Conservation (phyloP, 306 rosid genomes). For the Urtica urens region DNA sequence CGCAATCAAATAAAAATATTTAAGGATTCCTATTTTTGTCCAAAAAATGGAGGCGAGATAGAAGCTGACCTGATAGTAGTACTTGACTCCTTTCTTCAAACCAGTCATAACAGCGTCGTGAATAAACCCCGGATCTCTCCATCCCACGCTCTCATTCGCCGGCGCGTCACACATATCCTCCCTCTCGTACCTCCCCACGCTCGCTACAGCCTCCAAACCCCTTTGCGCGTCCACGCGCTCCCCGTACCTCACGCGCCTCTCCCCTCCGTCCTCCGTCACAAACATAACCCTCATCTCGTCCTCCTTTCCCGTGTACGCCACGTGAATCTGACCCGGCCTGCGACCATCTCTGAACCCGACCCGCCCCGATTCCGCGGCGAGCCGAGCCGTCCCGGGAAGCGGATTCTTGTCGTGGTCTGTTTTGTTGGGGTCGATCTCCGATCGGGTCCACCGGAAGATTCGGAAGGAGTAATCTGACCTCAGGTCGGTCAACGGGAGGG, state of each 20-base stretch:
- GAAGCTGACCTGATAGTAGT: slow-evolving; percentile 59
- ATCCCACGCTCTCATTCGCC: slow-evolving; percentile 53
- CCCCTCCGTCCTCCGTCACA: slow-evolving; percentile 28
- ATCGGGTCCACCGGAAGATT: slow-evolving; percentile 61
- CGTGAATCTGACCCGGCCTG: slow-evolving; percentile 75
- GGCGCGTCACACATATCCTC: slow-evolving; percentile 79
- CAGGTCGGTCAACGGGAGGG: slow-evolving; percentile 56
- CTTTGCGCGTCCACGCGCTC: slow-evolving; percentile 23
- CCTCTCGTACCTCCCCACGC: slow-evolving; percentile 58
- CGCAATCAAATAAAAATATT: background rate
- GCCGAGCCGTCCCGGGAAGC: slow-evolving; percentile 41
- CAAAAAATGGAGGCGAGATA: background rate
- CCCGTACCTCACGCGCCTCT: slow-evolving; percentile 46
- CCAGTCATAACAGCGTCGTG: slow-evolving; percentile 59
- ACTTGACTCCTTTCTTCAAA: slow-evolving; percentile 48
- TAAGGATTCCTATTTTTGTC: background rate
- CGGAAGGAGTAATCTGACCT: slow-evolving; percentile 75
- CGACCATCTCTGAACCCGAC: slow-evolving; percentile 27
- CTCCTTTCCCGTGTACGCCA: slow-evolving; percentile 38
- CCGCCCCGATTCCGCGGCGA: slow-evolving; percentile 36
- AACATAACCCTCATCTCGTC: slow-evolving; percentile 86
- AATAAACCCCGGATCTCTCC: slow-evolving; percentile 89
- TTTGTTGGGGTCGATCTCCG: slow-evolving; percentile 48
- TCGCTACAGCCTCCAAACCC: slow-evolving; percentile 30
- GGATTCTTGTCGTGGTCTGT: slow-evolving; percentile 70